phyloP scores from a whole-genome alignment of 2,329 filamentous ascomycete species.

The Emmonsia crescens region DNA sequence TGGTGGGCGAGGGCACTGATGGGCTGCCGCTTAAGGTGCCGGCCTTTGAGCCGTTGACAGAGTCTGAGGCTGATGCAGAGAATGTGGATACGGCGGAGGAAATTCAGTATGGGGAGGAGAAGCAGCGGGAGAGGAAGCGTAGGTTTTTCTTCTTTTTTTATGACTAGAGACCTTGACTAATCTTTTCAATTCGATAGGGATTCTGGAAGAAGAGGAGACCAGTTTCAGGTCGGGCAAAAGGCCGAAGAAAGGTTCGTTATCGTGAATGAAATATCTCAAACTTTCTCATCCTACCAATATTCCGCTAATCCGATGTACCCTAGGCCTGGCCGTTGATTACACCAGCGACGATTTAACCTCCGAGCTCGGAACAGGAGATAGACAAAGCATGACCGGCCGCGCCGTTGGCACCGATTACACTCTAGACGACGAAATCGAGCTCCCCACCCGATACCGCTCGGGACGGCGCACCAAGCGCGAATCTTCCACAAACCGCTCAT shows the following conservation, averaged over 20 bases:
- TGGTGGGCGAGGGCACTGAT: conserved; percentile 32
- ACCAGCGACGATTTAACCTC: not conserved
- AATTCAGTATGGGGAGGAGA: conserved; percentile 38
- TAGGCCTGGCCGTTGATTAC: not conserved
- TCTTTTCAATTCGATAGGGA: conserved; percentile 22
- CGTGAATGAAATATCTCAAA: not conserved
- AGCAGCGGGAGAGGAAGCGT: conserved; percentile 39
- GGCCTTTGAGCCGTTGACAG: conserved; percentile 36
- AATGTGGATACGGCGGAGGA: conserved; percentile 41
- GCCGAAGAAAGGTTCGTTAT: conserved; percentile 30
- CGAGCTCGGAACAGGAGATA: conserved; percentile 10
- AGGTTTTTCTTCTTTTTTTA: conserved; percentile 11
- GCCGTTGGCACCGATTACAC: not conserved
- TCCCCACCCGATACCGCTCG: not conserved
- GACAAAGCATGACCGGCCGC: conserved; percentile 9
- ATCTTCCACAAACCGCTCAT: conserved; percentile 26
- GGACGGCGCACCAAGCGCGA: conserved; percentile 23
- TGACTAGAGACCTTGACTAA: not conserved
- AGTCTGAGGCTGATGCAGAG: conserved; percentile 40
- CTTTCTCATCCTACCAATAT: not conserved
- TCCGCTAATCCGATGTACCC: not conserved
- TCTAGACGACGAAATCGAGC: not conserved
- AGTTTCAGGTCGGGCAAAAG: conserved; percentile 34
- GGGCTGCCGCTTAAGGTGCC: conserved; percentile 39
- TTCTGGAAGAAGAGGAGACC: conserved; percentile 39